A percentile compares a stretch with the other conserved stretches of the same genome.
phyloP scores from a whole-genome alignment of 805 yeast species.

The Lachancea mirantina region DNA sequence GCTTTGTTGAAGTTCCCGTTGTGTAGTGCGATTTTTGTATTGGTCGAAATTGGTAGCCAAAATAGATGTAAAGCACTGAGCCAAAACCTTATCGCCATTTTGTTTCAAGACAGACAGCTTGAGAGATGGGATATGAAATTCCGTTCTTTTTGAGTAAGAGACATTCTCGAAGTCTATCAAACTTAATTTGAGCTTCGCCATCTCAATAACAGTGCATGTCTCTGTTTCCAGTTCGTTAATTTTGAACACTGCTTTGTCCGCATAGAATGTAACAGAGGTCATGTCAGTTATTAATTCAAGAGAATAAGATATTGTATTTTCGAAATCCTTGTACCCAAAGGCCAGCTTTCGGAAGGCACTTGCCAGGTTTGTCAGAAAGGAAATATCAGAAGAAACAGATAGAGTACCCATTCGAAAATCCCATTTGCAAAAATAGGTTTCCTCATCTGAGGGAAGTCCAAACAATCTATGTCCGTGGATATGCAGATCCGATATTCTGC shows the following conservation, averaged over 20 bases:
- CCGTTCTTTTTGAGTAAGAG: constrained; percentile 51
- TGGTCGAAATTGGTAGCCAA: constrained; percentile 53
- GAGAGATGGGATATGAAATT: constrained; percentile 45
- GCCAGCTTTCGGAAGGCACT: constrained; percentile 42
- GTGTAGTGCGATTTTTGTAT: constrained; percentile 40
- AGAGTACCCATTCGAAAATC: constrained; percentile 64
- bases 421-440: constrained; percentile 89
- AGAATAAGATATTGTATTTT: constrained; percentile 59
- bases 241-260: constrained; percentile 41
- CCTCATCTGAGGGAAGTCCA: constrained; percentile 84
- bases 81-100: constrained; percentile 22
- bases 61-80: constrained; percentile 51
- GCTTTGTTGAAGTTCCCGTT: constrained; percentile 48
- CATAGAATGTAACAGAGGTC: constrained; percentile 50
- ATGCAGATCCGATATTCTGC: constrained; percentile 39
- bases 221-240: constrained; percentile 32
- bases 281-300: constrained; percentile 60
- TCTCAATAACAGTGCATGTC: constrained; percentile 17
- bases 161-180: constrained; percentile 66
- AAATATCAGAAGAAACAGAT: constrained; percentile 42
- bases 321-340: constrained; percentile 64
- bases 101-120: constrained; percentile 25
- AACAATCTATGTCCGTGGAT: constrained; percentile 88
- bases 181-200: constrained; percentile 32
- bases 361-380: constrained; percentile 38